Conservation (phyloP, 768 basidiomycete genomes). For the Podaxis sp. region DNA sequence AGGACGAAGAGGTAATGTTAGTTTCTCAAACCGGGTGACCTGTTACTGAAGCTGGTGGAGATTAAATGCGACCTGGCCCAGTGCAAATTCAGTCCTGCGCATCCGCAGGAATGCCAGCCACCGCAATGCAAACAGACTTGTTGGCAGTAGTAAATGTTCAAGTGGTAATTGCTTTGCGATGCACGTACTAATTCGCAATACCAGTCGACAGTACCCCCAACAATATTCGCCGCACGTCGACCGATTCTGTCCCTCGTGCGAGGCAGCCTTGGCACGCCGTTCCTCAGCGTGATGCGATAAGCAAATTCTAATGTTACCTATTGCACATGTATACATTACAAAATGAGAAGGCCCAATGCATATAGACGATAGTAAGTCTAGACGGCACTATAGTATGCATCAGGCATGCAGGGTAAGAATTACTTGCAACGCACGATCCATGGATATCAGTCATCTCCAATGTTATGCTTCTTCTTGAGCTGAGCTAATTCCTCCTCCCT, state of each 20-base stretch:
- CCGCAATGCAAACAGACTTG: constrained; percentile 56
- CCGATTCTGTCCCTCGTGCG: constrained; percentile 56
- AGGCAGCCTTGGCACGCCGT: constrained; percentile 16
- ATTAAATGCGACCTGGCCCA: constrained; percentile 59
- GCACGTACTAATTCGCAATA: constrained; percentile 20
- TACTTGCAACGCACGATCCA: constrained; percentile 1
- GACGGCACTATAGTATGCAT: neutral
- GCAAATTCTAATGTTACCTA: neutral
- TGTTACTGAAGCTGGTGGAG: constrained; percentile 30
- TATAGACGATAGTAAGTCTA: neutral
- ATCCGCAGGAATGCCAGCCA: constrained; percentile 48
- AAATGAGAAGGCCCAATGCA: neutral
- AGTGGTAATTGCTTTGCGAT: constrained; percentile 13
- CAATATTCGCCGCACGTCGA: constrained; percentile 70
- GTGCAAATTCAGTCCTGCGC: constrained; percentile 65
- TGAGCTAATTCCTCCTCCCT: constrained; percentile 88
- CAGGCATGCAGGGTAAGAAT: neutral
- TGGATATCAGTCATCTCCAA: constrained; percentile 63
- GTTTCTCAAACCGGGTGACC: neutral
- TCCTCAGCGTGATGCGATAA: constrained; percentile 11
- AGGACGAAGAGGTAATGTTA: constrained; percentile 53
- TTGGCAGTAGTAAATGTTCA: constrained; percentile 68
- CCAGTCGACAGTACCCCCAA: constrained; percentile 64
- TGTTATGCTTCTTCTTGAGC: constrained; percentile 84
- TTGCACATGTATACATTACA: constrained; percentile 7